Base-by-base conservation (phyloP, 805 yeast genomes). In the Starmerella etchellsii region DNA sequence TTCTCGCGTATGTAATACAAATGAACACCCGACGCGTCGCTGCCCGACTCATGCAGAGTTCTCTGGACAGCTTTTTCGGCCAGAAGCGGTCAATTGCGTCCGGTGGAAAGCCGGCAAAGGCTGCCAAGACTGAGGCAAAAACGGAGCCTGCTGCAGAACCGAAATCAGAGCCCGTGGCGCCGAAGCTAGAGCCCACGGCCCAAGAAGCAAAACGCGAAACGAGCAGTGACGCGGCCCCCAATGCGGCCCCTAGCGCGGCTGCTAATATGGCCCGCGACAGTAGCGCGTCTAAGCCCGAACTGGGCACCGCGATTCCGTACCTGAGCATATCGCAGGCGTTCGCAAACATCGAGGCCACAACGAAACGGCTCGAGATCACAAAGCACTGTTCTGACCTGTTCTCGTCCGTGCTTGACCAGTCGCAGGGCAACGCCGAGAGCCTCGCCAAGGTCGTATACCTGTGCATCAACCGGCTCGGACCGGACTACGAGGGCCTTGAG, bases 401-500 rank as follows among this genome's bases (percentile, higher is more conserved):
- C 56, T 60, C 70, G 11, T 70, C 73, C 31, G 76, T 84, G 0
- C 63, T 91, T 40, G 58, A 68, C 22, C 65, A 70, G 33, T 33
- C 51, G 10, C n/a, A 37, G 15, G 51, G 47, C 20, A 67, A 73
- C 33, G 73, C 76, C 2, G 49, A 58, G 3, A 73, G 70, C 34
- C 61, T 91, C 39, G 68, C 82, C 6, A 74, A 73, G 41, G 76
- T 83, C 1, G 80, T 87, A 1, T 91, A 88, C 53, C 68, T 91
- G 15, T 81, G 81, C 61, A 85, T 88, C 56, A 88, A 88, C 57
- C 66, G 88, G 46, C 63, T 87, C 9, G 95, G 96, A 0, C 98
- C 98, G 0, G 98, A 91, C 58, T 91, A 91, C 56, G 95, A 84
- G 56, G 96, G 93, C 24, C 64, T 88, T 42, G 98, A 91, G 55